Percentiles rank a stretch among this genome's conserved stretches.
phyloP scores from a whole-genome alignment of 345 rosid species.

The Kernera saxatilis region DNA sequence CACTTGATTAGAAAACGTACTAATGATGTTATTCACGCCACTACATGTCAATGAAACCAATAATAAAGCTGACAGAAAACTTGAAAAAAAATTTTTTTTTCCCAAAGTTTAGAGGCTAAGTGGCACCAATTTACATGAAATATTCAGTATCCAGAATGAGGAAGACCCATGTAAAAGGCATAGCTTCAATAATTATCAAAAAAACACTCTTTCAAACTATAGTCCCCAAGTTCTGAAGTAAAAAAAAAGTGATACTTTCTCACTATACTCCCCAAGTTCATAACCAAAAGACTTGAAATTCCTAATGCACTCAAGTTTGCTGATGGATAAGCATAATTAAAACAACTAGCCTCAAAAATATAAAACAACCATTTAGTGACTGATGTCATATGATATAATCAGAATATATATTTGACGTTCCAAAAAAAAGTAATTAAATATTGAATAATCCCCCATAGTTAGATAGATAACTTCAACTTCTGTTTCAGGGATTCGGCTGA shows the following conservation, averaged over 20 bases:
- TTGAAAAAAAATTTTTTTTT: background rate
- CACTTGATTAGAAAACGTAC: background rate
- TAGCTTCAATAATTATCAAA: background rate
- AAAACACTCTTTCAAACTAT: background rate
- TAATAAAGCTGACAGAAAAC: background rate
- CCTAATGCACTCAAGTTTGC: background rate
- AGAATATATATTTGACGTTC: background rate
- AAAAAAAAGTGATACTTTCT: background rate
- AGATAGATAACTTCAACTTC: background rate
- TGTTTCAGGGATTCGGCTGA: background rate
- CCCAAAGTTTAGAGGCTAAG: background rate
- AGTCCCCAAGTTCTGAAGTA: background rate
- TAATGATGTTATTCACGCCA: background rate
- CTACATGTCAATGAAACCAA: background rate
- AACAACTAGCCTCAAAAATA: background rate
- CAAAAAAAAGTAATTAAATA: background rate
- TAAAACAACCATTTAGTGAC: background rate
- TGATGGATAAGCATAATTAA: background rate
- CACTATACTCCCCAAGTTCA: background rate
- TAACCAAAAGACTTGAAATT: background rate
- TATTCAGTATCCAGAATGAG: background rate
- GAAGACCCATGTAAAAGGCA: background rate
- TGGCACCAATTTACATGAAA: background rate
- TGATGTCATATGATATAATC: background rate
- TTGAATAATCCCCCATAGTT: background rate